Evolutionary conservation across 257 asterid genomes (phyloP).

Genomic region (Nyctanthes arbortristis): DNA sequence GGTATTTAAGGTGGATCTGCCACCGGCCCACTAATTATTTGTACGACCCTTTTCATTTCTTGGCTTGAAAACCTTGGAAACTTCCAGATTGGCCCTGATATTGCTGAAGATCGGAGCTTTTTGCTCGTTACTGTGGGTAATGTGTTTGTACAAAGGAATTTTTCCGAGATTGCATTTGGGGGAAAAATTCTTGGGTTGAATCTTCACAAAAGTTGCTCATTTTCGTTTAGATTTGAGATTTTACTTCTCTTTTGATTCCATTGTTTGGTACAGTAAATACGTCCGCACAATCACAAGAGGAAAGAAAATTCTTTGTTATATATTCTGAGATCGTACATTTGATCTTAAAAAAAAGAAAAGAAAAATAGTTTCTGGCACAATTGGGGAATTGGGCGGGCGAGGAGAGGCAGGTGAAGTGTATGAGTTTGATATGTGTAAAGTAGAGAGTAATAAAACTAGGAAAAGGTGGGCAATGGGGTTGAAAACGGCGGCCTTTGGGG

Average conservation of each 20-base stretch:
- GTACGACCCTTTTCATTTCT: not conserved
- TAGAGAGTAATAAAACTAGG: slow-evolving; percentile 40
- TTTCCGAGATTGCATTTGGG: not conserved
- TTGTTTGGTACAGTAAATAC: not conserved
- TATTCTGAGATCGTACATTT: slow-evolving; percentile 23
- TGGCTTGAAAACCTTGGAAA: not conserved
- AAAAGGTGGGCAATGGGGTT: slow-evolving; percentile 70
- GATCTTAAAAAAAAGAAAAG: slow-evolving; percentile 9
- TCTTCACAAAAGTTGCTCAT: slow-evolving; percentile 18
- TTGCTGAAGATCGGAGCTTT: slow-evolving; percentile 32
- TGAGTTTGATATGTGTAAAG: slow-evolving; percentile 58
- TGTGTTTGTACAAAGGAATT: slow-evolving; percentile 22
- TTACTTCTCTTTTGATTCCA: slow-evolving; percentile 8
- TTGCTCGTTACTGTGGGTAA: slow-evolving; percentile 14
- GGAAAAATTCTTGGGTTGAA: slow-evolving; percentile 19
- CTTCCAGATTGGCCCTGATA: slow-evolving; percentile 15
- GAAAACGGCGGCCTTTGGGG: slow-evolving; percentile 57
- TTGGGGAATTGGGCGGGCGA: slow-evolving; percentile 8
- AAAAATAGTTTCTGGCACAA: slow-evolving; percentile 21
- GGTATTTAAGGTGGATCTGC: slow-evolving; percentile 27
- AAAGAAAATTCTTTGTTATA: no score
- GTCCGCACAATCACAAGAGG: not conserved
- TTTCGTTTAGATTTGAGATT: slow-evolving; percentile 30
- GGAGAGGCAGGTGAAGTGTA: slow-evolving; percentile 27
- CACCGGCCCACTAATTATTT: not conserved